Evolutionary conservation across 2,329 filamentous ascomycete species (phyloP).

Genomic region (Xylaria sp.): DNA sequence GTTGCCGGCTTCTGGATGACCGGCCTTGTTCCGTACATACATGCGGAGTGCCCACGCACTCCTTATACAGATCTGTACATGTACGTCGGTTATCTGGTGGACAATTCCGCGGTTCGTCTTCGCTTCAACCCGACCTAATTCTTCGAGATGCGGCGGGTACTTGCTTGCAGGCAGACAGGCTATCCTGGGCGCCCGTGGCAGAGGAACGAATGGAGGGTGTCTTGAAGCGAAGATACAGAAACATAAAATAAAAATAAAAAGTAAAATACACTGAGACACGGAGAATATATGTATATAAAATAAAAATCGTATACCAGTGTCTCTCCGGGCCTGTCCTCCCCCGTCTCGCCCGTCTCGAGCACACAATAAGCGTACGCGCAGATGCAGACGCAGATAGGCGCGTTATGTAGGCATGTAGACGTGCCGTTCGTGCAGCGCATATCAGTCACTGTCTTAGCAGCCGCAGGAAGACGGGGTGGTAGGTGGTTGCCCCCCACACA

Average conservation of each 20-base stretch:
- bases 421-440: not conserved
- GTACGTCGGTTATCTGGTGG: not conserved
- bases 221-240: no score
- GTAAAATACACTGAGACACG: no score
- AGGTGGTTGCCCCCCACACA: not conserved
- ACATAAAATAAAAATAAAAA: no score
- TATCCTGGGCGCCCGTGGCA: not conserved
- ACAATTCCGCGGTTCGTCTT: not conserved
- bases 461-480: not conserved
- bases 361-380: constrained; percentile 6
- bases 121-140: constrained; percentile 13
- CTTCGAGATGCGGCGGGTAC: constrained; percentile 25
- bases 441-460: not conserved
- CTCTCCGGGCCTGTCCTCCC: constrained; percentile 3
- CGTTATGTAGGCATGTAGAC: not conserved
- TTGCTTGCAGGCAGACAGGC: constrained; percentile 19
- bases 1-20: constrained; percentile 9
- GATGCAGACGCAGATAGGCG: constrained; percentile 20
- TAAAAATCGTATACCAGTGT: constrained; percentile 8
- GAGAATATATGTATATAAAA: no score
- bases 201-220: not conserved
- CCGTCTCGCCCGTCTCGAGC: constrained; percentile 6
- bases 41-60: constrained; percentile 14
- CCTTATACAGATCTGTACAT: not conserved
- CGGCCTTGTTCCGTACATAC: constrained; percentile 10